A percentile compares a stretch with the other conserved stretches of the same genome.
Evolutionary conservation across 108 stramenopile genomes (phyloP).

Genomic region (Mediolabrus comicus): DNA sequence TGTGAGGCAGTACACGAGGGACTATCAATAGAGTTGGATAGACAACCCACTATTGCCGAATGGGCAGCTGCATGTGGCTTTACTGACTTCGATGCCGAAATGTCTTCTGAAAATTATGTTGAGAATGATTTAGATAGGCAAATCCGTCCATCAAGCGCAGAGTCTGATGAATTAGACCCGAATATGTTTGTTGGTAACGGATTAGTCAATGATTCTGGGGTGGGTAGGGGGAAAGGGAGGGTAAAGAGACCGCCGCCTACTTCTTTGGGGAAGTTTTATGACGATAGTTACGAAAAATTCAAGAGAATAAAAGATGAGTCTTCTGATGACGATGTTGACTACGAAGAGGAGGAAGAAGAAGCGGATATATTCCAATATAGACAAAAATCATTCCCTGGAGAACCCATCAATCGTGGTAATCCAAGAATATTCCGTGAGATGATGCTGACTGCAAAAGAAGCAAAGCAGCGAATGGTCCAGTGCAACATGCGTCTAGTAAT

Average conservation of each 20-base stretch:
- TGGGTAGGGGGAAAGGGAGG: slow-evolving; percentile 76
- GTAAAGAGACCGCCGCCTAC: slow-evolving; percentile 68
- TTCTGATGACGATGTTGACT: slow-evolving; percentile 3
- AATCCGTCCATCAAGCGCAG: slow-evolving; percentile 61
- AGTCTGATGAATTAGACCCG: slow-evolving; percentile 61
- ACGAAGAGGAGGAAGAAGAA: slow-evolving; percentile 16
- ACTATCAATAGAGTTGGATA: slow-evolving; percentile 36
- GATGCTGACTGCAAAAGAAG: slow-evolving; percentile 71
- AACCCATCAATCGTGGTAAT: slow-evolving; percentile 72
- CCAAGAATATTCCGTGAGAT: slow-evolving; percentile 71
- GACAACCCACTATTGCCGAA: slow-evolving; percentile 71
- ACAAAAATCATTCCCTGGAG: slow-evolving; percentile 35
- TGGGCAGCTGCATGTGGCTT: slow-evolving; percentile 85
- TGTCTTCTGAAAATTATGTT: slow-evolving; percentile 31
- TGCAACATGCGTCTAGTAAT: slow-evolving; percentile 94
- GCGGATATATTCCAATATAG: slow-evolving; percentile 30
- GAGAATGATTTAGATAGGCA: slow-evolving; percentile 51
- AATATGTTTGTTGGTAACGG: slow-evolving; percentile 86
- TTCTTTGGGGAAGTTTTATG: slow-evolving; percentile 57
- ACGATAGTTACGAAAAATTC: slow-evolving; percentile 49
- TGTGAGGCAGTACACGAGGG: slow-evolving; percentile 85
- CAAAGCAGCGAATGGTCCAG: slow-evolving; percentile 90
- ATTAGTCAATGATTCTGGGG: slow-evolving; percentile 58
- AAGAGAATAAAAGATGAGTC: slow-evolving; percentile 13
- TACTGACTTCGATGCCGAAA: slow-evolving; percentile 26